These are phyloP conservation scores for Talaromyces stipitatus DNA, from an alignment of 495 filamentous ascomycete species.

Conservation along the genomic window DNA sequence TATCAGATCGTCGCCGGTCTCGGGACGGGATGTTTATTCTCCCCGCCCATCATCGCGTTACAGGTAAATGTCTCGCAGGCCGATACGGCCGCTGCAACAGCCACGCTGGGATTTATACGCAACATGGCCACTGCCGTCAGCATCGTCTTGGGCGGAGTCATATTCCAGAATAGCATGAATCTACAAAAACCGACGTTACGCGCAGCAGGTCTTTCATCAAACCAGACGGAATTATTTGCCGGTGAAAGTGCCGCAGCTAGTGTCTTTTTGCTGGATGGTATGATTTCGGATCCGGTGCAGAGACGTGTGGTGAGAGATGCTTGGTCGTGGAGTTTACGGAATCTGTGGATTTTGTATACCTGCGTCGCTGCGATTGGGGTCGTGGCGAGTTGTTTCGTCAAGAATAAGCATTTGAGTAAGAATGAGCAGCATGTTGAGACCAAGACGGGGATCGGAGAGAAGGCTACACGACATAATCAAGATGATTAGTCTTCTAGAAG, in stretches of 20 bases:
- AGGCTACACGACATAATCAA: not conserved
- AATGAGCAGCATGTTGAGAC: slow-evolving; percentile 59
- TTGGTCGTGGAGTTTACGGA: slow-evolving; percentile 52
- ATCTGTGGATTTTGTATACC: slow-evolving; percentile 57
- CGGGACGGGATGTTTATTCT: slow-evolving; percentile 40
- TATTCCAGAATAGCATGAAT: slow-evolving; percentile 63
- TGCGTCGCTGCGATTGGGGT: slow-evolving; percentile 42
- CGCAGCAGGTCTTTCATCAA: slow-evolving; percentile 36
- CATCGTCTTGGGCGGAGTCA: slow-evolving; percentile 71
- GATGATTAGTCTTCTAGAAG: not conserved
- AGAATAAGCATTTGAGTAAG: slow-evolving; percentile 39
- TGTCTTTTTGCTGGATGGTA: slow-evolving; percentile 31
- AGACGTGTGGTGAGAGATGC: slow-evolving; percentile 41
- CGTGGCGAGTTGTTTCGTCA: slow-evolving; percentile 46
- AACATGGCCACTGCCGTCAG: slow-evolving; percentile 64
- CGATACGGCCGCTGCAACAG: slow-evolving; percentile 71
- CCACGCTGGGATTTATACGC: slow-evolving; percentile 66
- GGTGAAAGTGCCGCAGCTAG: slow-evolving; percentile 46
- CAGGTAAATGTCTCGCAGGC: slow-evolving; percentile 60
- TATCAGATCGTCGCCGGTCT: slow-evolving; percentile 59
- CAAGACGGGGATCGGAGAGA: slow-evolving; percentile 18
- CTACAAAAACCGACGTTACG: slow-evolving; percentile 25
- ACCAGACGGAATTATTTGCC: slow-evolving; percentile 32
- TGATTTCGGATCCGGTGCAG: slow-evolving; percentile 36
- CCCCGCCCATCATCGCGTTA: slow-evolving; percentile 68